phyloP scores from a whole-genome alignment of 148 eudicot genomes.

The Salicornia ramosissima region DNA sequence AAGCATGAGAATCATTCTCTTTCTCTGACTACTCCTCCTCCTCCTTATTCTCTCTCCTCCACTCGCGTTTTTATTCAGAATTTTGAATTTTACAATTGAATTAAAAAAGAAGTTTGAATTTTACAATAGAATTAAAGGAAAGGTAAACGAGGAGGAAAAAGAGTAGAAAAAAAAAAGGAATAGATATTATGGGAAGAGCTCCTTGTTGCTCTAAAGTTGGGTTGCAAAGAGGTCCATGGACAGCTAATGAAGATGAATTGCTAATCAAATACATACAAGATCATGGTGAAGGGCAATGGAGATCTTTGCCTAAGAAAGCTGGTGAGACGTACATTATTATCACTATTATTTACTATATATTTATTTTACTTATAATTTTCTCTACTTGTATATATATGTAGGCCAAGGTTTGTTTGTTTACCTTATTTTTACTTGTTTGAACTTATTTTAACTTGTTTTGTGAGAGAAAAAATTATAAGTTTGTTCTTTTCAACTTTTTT shows the following conservation, averaged over 20 bases:
- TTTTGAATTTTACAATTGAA: neutral
- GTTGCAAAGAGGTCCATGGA: slow-evolving; percentile 65
- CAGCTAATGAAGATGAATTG: slow-evolving; percentile 47
- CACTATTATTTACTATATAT: neutral
- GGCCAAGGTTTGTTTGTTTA: too few species aligned
- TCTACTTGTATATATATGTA: too few species aligned
- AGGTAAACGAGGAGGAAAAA: neutral
- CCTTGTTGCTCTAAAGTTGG: slow-evolving; percentile 63
- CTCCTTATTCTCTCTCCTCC: slow-evolving; percentile 23
- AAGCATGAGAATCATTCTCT: slow-evolving; percentile 28
- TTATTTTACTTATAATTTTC: too few species aligned
- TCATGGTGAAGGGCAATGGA: slow-evolving; percentile 72
- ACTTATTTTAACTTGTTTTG: too few species aligned
- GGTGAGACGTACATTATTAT: slow-evolving; percentile 25
- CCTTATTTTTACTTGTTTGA: too few species aligned
- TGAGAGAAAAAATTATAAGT: too few species aligned
- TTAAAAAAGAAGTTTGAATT: too few species aligned
- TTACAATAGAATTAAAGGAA: slow-evolving; percentile 3
- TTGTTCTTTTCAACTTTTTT: too few species aligned
- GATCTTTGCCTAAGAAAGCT: slow-evolving; percentile 56
- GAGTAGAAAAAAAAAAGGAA: neutral
- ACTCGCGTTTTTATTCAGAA: neutral
- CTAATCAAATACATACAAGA: slow-evolving; percentile 41
- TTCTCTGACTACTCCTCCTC: slow-evolving; percentile 26
- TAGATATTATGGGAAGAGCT: slow-evolving; percentile 49